Percentiles rank a stretch among this genome's conserved stretches.
Conservation (phyloP, 2,329 filamentous ascomycete genomes). For the Pseudocercospora musae region DNA sequence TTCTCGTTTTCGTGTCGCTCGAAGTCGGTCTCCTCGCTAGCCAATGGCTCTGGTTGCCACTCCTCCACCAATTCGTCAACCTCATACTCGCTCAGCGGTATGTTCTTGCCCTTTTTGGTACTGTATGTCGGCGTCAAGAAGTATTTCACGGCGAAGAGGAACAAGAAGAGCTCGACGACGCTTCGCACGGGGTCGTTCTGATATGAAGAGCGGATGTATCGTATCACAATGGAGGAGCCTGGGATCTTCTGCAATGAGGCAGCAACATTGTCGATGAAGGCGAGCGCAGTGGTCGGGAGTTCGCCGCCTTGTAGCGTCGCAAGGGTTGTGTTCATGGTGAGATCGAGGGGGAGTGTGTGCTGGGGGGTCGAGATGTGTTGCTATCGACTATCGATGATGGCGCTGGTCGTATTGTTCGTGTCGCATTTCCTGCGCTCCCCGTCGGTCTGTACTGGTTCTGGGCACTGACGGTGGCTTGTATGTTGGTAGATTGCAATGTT, state of each 20-base stretch:
- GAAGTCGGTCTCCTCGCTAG: slow-evolving; percentile 66
- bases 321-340: slow-evolving; percentile 23
- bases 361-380: neutral
- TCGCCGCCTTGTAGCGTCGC: slow-evolving; percentile 47
- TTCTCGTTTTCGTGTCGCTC: slow-evolving; percentile 83
- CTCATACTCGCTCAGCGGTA: slow-evolving; percentile 89
- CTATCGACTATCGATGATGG: too few species aligned
- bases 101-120: slow-evolving; percentile 83
- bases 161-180: slow-evolving; percentile 86
- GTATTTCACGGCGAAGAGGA: slow-evolving; percentile 94
- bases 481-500: neutral
- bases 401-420: neutral
- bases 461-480: too few species aligned
- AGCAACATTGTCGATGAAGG: slow-evolving; percentile 54
- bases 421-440: neutral
- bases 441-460: too few species aligned
- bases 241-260: slow-evolving; percentile 80
- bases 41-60: slow-evolving; percentile 91
- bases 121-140: slow-evolving; percentile 88
- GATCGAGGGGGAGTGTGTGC: neutral
- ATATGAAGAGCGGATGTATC: slow-evolving; percentile 96
- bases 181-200: slow-evolving; percentile 95
- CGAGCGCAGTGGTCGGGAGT: slow-evolving; percentile 53
- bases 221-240: slow-evolving; percentile 87
- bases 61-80: slow-evolving; percentile 96